These are phyloP conservation scores for Apiotrichum montevideense DNA, from an alignment of 1,284 basidiomycete genomes.

Conservation along the genomic window DNA sequence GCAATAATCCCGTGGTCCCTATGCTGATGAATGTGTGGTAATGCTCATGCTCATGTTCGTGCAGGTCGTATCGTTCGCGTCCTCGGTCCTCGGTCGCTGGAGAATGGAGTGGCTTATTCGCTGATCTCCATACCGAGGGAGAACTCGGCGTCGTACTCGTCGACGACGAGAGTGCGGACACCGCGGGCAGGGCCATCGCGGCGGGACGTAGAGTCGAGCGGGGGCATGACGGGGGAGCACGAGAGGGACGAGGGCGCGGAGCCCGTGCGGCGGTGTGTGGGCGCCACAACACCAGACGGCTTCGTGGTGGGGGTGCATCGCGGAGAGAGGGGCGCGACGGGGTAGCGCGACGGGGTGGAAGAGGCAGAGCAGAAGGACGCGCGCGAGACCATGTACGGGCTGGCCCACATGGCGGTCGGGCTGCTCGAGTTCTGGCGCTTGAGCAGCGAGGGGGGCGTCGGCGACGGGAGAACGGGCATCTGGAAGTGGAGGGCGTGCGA, in stretches of 20 bases:
- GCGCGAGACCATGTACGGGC: no score
- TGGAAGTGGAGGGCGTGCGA: slow-evolving; percentile 33
- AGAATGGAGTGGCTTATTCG: background rate
- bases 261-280: background rate
- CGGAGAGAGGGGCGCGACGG: no score
- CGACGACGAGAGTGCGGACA: background rate
- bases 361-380: no score
- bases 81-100: background rate
- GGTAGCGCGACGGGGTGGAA: no score
- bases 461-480: slow-evolving; percentile 22
- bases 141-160: slow-evolving; percentile 7
- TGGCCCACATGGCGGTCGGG: background rate
- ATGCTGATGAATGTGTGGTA: background rate
- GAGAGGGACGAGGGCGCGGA: background rate
- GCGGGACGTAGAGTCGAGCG: slow-evolving; percentile 1
- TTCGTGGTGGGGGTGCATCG: no score
- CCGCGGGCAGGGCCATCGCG: slow-evolving; percentile 18
- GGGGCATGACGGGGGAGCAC: background rate
- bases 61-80: background rate
- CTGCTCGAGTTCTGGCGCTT: slow-evolving; percentile 12
- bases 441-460: slow-evolving; percentile 32
- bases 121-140: background rate
- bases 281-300: background rate
- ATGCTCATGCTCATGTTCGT: background rate
- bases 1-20: background rate